A percentile compares a stretch with the other conserved stretches of the same genome.
Evolutionary conservation across 352 stramenopile genomes (phyloP).

Genomic region (Plasmopara viticola): DNA sequence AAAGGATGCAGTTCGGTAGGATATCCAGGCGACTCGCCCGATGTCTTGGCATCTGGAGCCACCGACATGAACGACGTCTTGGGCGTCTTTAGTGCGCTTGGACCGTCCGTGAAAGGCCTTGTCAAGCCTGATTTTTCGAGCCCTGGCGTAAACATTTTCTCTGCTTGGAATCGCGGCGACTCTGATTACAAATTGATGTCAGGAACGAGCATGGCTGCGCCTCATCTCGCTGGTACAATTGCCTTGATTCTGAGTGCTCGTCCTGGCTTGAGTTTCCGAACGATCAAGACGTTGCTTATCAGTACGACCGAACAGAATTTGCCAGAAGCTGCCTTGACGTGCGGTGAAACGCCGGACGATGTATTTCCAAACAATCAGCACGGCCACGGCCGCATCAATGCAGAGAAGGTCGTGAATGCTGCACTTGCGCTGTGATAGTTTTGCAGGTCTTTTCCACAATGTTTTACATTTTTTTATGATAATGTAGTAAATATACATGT

Average conservation of each 20-base stretch:
- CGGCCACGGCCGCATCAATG: constrained; percentile 49
- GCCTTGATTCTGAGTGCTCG: constrained; percentile 37
- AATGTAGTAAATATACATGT: constrained; percentile 15
- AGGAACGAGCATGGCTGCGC: constrained; percentile 51
- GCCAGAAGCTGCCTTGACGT: constrained; percentile 14
- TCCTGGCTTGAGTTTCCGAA: constrained; percentile 26
- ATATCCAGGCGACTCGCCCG: constrained; percentile 33
- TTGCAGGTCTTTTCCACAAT: not conserved
- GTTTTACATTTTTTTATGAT: constrained; percentile 1
- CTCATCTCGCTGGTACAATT: constrained; percentile 41
- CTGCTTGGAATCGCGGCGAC: constrained; percentile 32
- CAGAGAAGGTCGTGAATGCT: constrained; percentile 24
- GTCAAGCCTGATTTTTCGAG: constrained; percentile 42
- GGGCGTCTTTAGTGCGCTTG: constrained; percentile 35
- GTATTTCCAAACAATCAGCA: constrained; percentile 57
- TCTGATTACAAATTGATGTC: constrained; percentile 33
- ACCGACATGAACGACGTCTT: constrained; percentile 29
- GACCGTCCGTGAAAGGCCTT: constrained; percentile 25
- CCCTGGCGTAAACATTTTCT: constrained; percentile 32
- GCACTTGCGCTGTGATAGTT: constrained; percentile 9
- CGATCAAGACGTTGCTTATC: constrained; percentile 23
- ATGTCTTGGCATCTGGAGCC: constrained; percentile 33
- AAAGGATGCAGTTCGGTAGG: constrained; percentile 23
- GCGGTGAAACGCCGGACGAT: constrained; percentile 25
- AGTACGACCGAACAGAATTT: constrained; percentile 12